phyloP scores from a whole-genome alignment of 108 stramenopile species.

The Pseudonitzschia multistriata region DNA sequence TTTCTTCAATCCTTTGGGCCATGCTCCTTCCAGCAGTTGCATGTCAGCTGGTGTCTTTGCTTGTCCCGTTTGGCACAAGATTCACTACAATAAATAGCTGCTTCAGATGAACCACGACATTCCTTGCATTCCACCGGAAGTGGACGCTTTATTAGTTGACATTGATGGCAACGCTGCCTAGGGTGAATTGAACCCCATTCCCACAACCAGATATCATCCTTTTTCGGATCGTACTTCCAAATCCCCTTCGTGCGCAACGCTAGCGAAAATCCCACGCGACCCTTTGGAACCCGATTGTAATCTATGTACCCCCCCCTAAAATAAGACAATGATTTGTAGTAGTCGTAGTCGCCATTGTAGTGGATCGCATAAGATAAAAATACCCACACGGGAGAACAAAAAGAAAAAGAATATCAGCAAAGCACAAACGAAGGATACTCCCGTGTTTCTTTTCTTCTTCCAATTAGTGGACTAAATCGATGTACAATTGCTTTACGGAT shows the following conservation, averaged over 20 bases:
- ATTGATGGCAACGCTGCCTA: slow-evolving; percentile 30
- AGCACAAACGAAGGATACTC: too few species aligned
- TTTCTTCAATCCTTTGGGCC: slow-evolving; percentile 1
- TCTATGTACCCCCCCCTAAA: slow-evolving; percentile 30
- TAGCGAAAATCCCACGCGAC: slow-evolving; percentile 20
- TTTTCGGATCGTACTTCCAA: slow-evolving; percentile 29
- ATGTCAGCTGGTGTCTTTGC: slow-evolving; percentile 34
- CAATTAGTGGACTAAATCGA: too few species aligned
- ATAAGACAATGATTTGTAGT: too few species aligned
- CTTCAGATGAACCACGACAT: slow-evolving; percentile 25
- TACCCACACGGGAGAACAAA: too few species aligned
- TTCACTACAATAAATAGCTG: slow-evolving; percentile 25
- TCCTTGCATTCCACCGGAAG: slow-evolving; percentile 23
- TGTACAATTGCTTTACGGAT: too few species aligned
- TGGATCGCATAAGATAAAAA: too few species aligned
- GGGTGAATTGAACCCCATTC: slow-evolving; percentile 32
- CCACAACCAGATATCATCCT: slow-evolving; percentile 37
- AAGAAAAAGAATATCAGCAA: too few species aligned
- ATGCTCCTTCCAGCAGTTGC: slow-evolving; percentile 19
- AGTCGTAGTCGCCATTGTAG: too few species aligned
- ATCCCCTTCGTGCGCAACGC: slow-evolving; percentile 24
- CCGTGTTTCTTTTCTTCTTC: too few species aligned
- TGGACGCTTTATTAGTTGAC: slow-evolving; percentile 17
- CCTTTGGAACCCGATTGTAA: slow-evolving; percentile 27
- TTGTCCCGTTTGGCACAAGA: slow-evolving; percentile 28